phyloP scores from a whole-genome alignment of 2,329 filamentous ascomycete genomes.

The Penicillium hesseltinei region DNA sequence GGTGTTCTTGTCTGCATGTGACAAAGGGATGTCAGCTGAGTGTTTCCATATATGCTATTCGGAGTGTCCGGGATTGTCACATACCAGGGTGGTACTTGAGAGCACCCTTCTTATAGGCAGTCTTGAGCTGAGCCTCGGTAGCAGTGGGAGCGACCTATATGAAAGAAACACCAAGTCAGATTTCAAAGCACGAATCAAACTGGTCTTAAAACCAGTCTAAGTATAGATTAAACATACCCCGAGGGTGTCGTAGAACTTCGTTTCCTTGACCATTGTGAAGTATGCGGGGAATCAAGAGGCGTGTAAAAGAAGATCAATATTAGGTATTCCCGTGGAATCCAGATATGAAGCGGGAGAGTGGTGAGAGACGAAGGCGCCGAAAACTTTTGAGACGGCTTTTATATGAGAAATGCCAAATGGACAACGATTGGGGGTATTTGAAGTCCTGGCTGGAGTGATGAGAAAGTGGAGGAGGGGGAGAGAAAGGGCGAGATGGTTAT shows the following conservation, averaged over 20 bases:
- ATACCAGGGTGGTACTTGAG: constrained; percentile 87
- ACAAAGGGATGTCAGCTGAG: neutral
- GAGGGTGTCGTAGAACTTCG: constrained; percentile 49
- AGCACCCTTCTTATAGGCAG: constrained; percentile 90
- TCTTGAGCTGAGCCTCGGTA: constrained; percentile 84
- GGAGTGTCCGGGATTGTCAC: constrained; percentile 36
- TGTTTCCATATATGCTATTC: constrained; percentile 14
- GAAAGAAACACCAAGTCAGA: constrained; percentile 28
- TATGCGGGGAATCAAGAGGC: constrained; percentile 19
- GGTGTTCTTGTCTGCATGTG: constrained; percentile 79
- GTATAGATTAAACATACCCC: constrained; percentile 41
- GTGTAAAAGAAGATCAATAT: constrained; percentile 8
- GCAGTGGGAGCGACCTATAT: constrained; percentile 71
- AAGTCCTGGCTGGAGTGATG: constrained; percentile 11
- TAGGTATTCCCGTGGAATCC: constrained; percentile 2
- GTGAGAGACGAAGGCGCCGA: constrained; percentile 14
- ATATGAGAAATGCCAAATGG: constrained; percentile 12
- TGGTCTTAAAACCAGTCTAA: neutral
- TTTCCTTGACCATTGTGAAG: constrained; percentile 52
- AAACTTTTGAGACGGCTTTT: constrained; percentile 1
- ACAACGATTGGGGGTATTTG: constrained; percentile 8
- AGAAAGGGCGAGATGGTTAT: constrained; percentile 13
- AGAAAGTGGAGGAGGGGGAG: constrained; percentile 12
- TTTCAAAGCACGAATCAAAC: constrained; percentile 1
- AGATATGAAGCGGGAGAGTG: constrained; percentile 14